Evolutionary conservation across 805 yeast genomes (phyloP).

Genomic region (Yarrowia divulgata): DNA sequence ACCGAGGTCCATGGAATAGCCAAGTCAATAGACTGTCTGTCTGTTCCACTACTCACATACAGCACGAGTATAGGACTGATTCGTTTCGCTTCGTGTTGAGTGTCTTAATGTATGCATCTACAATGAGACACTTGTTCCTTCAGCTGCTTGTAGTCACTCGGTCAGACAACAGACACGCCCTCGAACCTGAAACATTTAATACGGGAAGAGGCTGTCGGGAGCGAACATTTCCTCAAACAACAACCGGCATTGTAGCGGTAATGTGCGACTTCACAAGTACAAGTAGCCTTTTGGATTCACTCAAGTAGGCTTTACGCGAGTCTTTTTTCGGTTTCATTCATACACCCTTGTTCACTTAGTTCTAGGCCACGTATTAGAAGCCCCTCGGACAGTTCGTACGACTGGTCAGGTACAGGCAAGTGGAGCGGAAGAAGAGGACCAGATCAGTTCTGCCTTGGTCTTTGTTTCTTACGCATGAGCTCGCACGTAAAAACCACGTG

Average conservation of each 20-base stretch:
- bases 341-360: background rate
- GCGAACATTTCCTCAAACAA: background rate
- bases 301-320: constrained; percentile 4
- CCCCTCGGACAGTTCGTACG: background rate
- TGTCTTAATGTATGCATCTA: no score
- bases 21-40: no score
- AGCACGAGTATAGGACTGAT: no score
- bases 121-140: no score
- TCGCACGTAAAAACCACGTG: constrained; percentile 18
- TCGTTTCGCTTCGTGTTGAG: no score
- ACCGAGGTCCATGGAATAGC: background rate
- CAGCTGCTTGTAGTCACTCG: no score
- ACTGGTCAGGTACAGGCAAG: background rate
- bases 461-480: constrained; percentile 8
- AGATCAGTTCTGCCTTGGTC: background rate
- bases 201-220: background rate
- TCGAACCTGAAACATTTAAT: background rate
- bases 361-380: background rate
- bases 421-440: background rate
- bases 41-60: no score
- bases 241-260: background rate
- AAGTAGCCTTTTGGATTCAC: constrained; percentile 6
- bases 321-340: constrained; percentile 7
- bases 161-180: no score
- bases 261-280: no score